Evolutionary conservation across 257 asterid species (phyloP), one percentile per base, ranked within the genome.

Genomic region (Plantago ovata): DNA sequence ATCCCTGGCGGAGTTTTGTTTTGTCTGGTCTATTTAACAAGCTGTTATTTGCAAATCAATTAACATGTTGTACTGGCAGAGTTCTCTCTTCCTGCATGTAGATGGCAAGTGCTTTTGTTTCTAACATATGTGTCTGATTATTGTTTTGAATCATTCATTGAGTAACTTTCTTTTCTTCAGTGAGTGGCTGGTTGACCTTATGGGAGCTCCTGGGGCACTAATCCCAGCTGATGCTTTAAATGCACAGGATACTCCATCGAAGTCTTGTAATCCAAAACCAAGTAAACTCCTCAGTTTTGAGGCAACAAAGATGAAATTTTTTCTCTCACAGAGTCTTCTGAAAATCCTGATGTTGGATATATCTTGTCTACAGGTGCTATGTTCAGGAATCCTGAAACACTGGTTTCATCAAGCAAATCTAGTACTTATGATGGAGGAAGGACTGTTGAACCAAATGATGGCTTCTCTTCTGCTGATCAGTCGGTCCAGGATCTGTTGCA

Each of bases 141-240:
- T 44, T 15, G 9, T 10, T 21, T 36, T 20, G 8, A 50, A 50
- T 5, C 3, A 59, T 70, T 53, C 36, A 76, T 72, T 76, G 65
- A 46, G 50, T 75, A 40, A 66, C 60, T 78, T 73, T 54, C 64
- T 69, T 73, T 75, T 67, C 47, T 75, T 72, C 87, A 93, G 99
- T 19, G 99, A 93, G 80, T 93, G 78, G 74, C 77, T 93, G 79
- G 97, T 93, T 75, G 99, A 93, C 78, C 99, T 93, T 72, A 93
- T 93, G 99, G 99, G 97, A 72, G 96, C 89, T 57, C 99, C 99
- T 33, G 99, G 99, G 62, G 78, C 95, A n/a, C 86, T 89, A 63
- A 79, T 93, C 66, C 99, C 99, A 36, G 92, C 92, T 32, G 97
- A 93, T 74, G 79, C 77, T 75, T 63, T 79, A 66, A 74, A 85